Percentiles rank a stretch among this genome's conserved stretches.
Conservation (phyloP, 2,329 filamentous ascomycete species). For the Hysterium pulicare region DNA sequence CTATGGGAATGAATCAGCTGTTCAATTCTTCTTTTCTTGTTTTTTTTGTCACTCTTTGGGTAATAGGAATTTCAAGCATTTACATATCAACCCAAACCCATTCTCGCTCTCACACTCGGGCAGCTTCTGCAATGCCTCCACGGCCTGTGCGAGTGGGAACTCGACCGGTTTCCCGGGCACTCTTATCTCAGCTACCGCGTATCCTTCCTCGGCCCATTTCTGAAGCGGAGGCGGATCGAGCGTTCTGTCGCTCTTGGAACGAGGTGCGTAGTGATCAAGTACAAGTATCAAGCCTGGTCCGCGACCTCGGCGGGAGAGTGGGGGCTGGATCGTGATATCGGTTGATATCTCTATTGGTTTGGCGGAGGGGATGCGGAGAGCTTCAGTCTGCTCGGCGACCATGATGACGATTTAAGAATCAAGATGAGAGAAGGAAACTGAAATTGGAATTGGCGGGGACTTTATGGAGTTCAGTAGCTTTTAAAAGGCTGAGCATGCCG, state of each 20-base stretch:
- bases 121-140: constrained; percentile 21
- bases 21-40: background rate
- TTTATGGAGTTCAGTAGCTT: too few relatives aligned
- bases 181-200: constrained; percentile 56
- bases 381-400: too few relatives aligned
- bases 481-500: too few relatives aligned
- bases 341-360: constrained; percentile 20
- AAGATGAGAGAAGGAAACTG: too few relatives aligned
- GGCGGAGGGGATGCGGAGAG: constrained; percentile 14
- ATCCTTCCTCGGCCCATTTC: constrained; percentile 73
- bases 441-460: too few relatives aligned
- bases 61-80: constrained; percentile 5
- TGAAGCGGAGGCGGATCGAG: constrained; percentile 54
- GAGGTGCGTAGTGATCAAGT: constrained; percentile 32
- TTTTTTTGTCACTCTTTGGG: background rate
- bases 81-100: constrained; percentile 33
- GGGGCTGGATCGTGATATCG: constrained; percentile 40
- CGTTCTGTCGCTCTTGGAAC: constrained; percentile 33
- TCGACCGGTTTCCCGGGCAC: constrained; percentile 30
- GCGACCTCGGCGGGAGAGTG: constrained; percentile 47
- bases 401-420: too few relatives aligned
- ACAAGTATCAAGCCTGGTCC: constrained; percentile 51
- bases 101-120: constrained; percentile 21
- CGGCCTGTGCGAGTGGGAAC: constrained; percentile 25
- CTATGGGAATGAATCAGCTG: constrained; percentile 13